Evolutionary conservation across 2,329 filamentous ascomycete genomes (phyloP), one percentile per base, ranked within the genome.

Genomic region (Fusarium sulawesiense): DNA sequence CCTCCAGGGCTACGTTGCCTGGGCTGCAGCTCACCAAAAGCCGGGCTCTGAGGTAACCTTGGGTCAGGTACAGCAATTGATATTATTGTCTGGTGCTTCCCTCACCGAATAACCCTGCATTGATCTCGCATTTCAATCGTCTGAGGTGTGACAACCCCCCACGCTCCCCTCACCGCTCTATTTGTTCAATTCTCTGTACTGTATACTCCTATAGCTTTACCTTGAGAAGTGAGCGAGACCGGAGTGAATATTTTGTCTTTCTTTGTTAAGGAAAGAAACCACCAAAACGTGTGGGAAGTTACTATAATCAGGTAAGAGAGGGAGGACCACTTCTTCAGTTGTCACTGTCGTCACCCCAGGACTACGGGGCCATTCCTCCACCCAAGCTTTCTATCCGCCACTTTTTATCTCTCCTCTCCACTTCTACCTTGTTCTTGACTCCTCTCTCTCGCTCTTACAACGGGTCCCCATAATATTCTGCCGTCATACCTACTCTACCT

Each of bases 321-420:
- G 32, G 40, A 50, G 56, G 32, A 60, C 61, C 63, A 66, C 55
- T 63, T 67, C 44, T 30, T 61, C 27, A 44, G 37, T 66, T 66
- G 48, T 66, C 48, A 61, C 66, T 66, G 62, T 72, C 61, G 68
- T 72, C 69, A 71, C 64, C 68, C 51, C 50, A 48, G 50, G 32
- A 58, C 63, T 41, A 46, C 56, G 41, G 62, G 56, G 58, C 59
- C 73, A 75, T 75, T 75, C 73, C 63, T 66, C 42, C 69, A 72
- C 69, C 66, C 62, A 72, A 75, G 73, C 73, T 75, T 70, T 72
- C 66, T 48, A 48, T 46, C 56, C 71, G 69, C 73, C 71, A 74
- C 73, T 73, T 72, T 64, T 68, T 48, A 42, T 50, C 53, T 57
- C 54, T 70, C 59, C 54, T 58, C 60, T 67, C 64, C 63, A 67